Conservation (phyloP, 441 rosid genomes). For the Daphne laureola region DNA sequence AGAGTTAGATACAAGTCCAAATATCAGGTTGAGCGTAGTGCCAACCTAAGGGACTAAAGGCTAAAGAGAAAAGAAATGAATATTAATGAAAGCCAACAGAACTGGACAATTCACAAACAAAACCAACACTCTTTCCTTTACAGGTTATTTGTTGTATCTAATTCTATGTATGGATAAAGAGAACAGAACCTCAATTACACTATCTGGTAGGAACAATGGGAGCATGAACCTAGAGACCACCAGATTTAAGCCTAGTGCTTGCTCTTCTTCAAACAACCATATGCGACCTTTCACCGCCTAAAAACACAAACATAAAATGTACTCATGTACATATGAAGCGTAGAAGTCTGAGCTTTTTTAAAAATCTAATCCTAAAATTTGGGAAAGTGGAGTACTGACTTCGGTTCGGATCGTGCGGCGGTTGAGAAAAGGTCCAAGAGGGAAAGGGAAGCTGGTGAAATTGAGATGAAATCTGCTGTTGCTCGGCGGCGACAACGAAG, state of each 20-base stretch:
- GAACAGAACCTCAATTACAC: conserved; percentile 64
- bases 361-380: no score
- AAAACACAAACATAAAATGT: neutral
- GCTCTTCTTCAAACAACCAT: conserved; percentile 99
- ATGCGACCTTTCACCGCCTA: conserved; percentile 78
- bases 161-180: neutral
- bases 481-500: neutral
- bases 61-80: no score
- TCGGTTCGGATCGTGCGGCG: conserved; percentile 83
- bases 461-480: conserved; percentile 63
- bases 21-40: no score
- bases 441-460: conserved; percentile 92
- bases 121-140: no score
- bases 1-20: no score
- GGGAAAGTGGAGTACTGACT: conserved; percentile 27
- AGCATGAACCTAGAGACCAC: conserved; percentile 99
- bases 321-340: neutral
- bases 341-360: no score
- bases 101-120: no score
- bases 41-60: no score
- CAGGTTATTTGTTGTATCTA: no score
- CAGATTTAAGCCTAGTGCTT: conserved; percentile 91
- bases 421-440: conserved; percentile 94
- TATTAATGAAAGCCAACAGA: no score
- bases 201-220: conserved; percentile 96